Percentiles rank a stretch among this genome's conserved stretches.
Evolutionary conservation across 768 basidiomycete species (phyloP).

Genomic region (Leucosporidium creatinivorum): DNA sequence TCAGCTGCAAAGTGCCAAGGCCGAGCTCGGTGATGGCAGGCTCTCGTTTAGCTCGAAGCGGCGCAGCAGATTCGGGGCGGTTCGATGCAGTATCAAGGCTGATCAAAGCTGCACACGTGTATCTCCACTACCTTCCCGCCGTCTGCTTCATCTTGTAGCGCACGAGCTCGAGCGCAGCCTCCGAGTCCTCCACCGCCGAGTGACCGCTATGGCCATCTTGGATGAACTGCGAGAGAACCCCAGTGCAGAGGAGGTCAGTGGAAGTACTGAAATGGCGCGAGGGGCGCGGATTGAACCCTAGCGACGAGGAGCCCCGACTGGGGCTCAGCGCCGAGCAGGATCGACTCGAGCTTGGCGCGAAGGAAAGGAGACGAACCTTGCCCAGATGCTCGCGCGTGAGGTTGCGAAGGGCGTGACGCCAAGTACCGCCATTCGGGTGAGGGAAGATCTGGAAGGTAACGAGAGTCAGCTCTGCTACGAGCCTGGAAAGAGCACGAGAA

Average conservation of each 20-base stretch:
- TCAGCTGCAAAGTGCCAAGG: no score
- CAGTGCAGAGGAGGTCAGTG: not conserved
- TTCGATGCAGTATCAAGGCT: no score
- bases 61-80: no score
- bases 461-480: not conserved
- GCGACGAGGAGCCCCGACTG: no score
- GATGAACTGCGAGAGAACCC: constrained; percentile 50
- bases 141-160: constrained; percentile 66
- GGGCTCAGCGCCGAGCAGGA: no score
- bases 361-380: constrained; percentile 9
- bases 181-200: constrained; percentile 82
- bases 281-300: no score
- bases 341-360: no score
- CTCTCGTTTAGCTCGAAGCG: no score
- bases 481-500: constrained; percentile 4
- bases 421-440: constrained; percentile 68
- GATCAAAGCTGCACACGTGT: no score
- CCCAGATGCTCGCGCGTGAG: constrained; percentile 75
- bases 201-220: constrained; percentile 79
- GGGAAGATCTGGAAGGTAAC: constrained; percentile 56
- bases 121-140: not conserved
- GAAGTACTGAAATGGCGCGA: no score
- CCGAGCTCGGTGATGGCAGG: no score
- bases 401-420: constrained; percentile 69
- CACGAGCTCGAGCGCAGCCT: constrained; percentile 79